Evolutionary conservation across 2,329 filamentous ascomycete genomes (phyloP).

Genomic region (Epichloe glyceriae): DNA sequence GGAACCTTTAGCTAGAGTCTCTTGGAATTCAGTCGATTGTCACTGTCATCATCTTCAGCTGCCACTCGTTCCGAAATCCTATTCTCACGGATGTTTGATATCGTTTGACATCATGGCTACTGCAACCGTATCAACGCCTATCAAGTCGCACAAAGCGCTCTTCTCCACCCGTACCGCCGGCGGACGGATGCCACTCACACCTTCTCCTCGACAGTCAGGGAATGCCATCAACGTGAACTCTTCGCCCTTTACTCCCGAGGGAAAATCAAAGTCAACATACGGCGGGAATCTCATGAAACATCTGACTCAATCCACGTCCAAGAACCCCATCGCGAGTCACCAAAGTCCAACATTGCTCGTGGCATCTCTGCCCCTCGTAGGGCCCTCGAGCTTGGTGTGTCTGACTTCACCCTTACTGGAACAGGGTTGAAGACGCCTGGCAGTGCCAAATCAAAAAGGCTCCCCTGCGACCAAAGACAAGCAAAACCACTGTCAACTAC

Average conservation of each 20-base stretch:
- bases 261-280: conserved; percentile 60
- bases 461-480: conserved; percentile 41
- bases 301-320: conserved; percentile 57
- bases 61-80: conserved; percentile 28
- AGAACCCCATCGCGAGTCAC: conserved; percentile 67
- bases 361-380: conserved; percentile 64
- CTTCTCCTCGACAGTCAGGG: conserved; percentile 65
- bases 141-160: conserved; percentile 88
- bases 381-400: conserved; percentile 75
- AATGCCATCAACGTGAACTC: conserved; percentile 44
- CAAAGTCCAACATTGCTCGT: conserved; percentile 90
- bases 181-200: conserved; percentile 87
- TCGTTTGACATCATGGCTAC: conserved; percentile 57
- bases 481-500: conserved; percentile 71
- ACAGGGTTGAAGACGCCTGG: conserved; percentile 58
- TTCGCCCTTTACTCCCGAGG: conserved; percentile 69
- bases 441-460: conserved; percentile 44
- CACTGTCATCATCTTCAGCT: conserved; percentile 27
- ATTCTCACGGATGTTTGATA: conserved; percentile 8
- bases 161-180: conserved; percentile 89
- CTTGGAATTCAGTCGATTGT: conserved; percentile 42
- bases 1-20: conserved; percentile 48
- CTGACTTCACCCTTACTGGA: conserved; percentile 81
- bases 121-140: conserved; percentile 69
- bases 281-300: conserved; percentile 68